phyloP scores from a whole-genome alignment of 352 stramenopile genomes.

The Phytopythium boreale region DNA sequence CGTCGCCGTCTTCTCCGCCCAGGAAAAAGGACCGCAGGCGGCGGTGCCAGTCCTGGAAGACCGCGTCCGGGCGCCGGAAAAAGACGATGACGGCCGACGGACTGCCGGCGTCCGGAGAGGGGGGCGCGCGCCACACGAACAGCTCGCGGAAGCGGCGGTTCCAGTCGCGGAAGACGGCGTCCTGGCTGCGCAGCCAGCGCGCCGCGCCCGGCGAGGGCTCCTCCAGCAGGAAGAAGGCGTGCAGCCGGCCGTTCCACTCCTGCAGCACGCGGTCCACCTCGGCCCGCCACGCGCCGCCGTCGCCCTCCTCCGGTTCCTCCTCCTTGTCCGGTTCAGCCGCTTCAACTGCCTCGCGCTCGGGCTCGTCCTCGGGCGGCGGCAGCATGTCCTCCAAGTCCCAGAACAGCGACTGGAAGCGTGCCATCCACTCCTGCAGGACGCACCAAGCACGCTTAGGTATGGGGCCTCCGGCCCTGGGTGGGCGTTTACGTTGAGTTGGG shows the following conservation, averaged over 20 bases:
- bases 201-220: background rate
- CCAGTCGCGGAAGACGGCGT: constrained; percentile 4
- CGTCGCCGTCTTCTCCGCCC: no score
- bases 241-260: constrained; percentile 2
- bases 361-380: no score
- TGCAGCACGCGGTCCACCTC: constrained; percentile 6
- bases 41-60: background rate
- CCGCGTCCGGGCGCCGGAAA: background rate
- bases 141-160: constrained; percentile 7
- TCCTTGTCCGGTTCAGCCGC: no score
- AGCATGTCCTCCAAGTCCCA: constrained; percentile 5
- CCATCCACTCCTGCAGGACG: constrained; percentile 2
- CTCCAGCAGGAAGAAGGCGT: constrained; percentile 4
- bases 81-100: constrained; percentile 2
- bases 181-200: constrained; percentile 2
- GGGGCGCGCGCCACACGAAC: background rate
- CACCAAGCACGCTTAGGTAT: no score
- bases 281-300: background rate
- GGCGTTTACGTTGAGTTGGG: background rate
- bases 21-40: background rate
- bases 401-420: constrained; percentile 4
- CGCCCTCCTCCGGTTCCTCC: background rate
- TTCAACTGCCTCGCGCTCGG: background rate
- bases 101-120: background rate
- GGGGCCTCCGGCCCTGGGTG: no score